Conservation (phyloP, 164 flowering plant species). For the Taxillus chinensis region DNA sequence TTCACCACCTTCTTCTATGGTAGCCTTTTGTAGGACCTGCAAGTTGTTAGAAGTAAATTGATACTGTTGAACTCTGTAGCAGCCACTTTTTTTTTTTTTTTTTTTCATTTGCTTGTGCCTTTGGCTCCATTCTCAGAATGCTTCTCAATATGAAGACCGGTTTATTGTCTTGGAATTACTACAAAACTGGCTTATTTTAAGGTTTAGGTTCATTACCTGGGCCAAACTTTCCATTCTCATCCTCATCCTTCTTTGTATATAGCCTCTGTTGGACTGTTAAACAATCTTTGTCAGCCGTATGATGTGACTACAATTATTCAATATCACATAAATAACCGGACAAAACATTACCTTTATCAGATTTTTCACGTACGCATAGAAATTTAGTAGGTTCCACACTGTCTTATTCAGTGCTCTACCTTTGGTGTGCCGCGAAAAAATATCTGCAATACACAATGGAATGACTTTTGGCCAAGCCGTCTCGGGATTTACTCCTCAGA, state of each 20-base stretch:
- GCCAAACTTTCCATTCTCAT: constrained; percentile 48
- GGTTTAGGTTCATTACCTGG: constrained; percentile 37
- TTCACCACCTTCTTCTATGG: constrained; percentile 22
- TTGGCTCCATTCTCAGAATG: not conserved
- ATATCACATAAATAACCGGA: not conserved
- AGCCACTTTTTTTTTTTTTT: too few relatives aligned
- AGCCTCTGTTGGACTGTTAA: constrained; percentile 60
- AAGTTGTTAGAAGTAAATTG: constrained; percentile 12
- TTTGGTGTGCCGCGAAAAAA: constrained; percentile 48
- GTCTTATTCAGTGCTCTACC: constrained; percentile 49
- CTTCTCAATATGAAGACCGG: not conserved
- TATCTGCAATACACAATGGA: constrained; percentile 29
- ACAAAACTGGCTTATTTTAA: not conserved
- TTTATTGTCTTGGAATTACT: not conserved
- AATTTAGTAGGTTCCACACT: constrained; percentile 64
- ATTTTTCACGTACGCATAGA: constrained; percentile 58
- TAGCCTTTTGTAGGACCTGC: constrained; percentile 41
- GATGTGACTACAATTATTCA: not conserved
- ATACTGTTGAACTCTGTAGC: not conserved
- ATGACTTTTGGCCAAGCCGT: not conserved
- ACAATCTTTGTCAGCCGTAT: constrained; percentile 9
- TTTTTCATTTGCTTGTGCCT: not conserved
- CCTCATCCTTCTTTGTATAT: constrained; percentile 71
- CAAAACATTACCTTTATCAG: constrained; percentile 60
- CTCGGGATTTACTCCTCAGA: not conserved